A percentile compares a stretch with the other conserved stretches of the same genome.
Evolutionary conservation across 352 stramenopile species (phyloP).

Genomic region (Phytopythium boreale): DNA sequence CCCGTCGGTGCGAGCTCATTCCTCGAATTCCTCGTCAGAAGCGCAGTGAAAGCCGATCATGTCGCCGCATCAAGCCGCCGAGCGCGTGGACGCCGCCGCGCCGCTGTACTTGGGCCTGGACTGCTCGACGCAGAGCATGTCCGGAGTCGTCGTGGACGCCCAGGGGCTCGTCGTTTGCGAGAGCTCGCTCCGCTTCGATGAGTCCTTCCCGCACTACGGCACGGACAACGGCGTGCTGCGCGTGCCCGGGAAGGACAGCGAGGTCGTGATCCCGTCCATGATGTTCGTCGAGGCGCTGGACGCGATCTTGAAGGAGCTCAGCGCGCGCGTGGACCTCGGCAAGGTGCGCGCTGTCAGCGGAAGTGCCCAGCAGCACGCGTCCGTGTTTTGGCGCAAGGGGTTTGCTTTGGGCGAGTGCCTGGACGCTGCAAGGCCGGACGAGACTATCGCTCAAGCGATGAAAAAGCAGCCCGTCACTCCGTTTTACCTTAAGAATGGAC

Average conservation of each 20-base stretch:
- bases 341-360: slow-evolving; percentile 64
- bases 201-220: slow-evolving; percentile 54
- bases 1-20: background rate
- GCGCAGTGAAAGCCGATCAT: background rate
- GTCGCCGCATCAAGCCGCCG: slow-evolving; percentile 1
- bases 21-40: background rate
- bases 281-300: slow-evolving; percentile 84
- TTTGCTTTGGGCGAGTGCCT: slow-evolving; percentile 41
- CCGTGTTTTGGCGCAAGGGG: slow-evolving; percentile 64
- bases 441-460: slow-evolving; percentile 21
- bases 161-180: slow-evolving; percentile 41
- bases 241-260: slow-evolving; percentile 23
- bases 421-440: slow-evolving; percentile 15
- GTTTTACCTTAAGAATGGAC: slow-evolving; percentile 61
- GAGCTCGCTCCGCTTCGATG: slow-evolving; percentile 68
- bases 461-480: slow-evolving; percentile 20
- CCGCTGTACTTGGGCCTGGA: slow-evolving; percentile 65
- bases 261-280: slow-evolving; percentile 66
- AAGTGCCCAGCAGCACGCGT: slow-evolving; percentile 83
- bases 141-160: slow-evolving; percentile 51
- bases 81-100: background rate
- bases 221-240: slow-evolving; percentile 69
- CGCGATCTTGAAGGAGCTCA: slow-evolving; percentile 48
- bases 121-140: slow-evolving; percentile 87
- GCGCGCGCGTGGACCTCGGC: slow-evolving; percentile 26